Conservation (phyloP, 306 rosid species). For the Vigna unguiculata region DNA sequence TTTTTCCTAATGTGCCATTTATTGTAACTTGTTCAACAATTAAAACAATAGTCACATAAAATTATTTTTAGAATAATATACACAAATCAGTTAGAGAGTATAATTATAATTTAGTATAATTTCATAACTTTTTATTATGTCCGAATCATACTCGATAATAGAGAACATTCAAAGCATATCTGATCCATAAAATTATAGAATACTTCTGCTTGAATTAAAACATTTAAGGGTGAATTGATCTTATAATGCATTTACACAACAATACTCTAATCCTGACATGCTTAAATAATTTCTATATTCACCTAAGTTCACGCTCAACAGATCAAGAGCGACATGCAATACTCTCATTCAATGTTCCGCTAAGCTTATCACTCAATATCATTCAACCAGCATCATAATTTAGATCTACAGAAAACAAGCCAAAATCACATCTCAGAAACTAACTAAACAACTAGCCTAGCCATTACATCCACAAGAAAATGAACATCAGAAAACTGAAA, state of each 20-base stretch:
- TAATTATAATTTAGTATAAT: too few relatives aligned
- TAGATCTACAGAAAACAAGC: slow-evolving; percentile 34
- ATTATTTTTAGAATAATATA: too few relatives aligned
- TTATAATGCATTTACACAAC: background rate
- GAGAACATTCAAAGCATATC: background rate
- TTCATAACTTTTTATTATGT: too few relatives aligned
- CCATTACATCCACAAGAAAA: background rate
- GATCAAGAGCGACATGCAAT: slow-evolving; percentile 24
- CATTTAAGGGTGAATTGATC: background rate
- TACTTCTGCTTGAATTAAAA: background rate
- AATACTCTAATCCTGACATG: slow-evolving; percentile 4
- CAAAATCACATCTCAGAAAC: slow-evolving; percentile 10
- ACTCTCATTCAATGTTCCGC: background rate
- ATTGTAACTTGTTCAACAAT: too few relatives aligned
- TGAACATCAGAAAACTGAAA: background rate
- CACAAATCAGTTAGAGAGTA: too few relatives aligned
- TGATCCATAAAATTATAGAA: background rate
- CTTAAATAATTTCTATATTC: slow-evolving; percentile 3
- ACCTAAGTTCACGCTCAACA: slow-evolving; percentile 34
- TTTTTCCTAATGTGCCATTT: too few relatives aligned
- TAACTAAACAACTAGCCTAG: background rate
- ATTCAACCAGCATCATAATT: background rate
- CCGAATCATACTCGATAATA: background rate
- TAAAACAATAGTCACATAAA: too few relatives aligned
- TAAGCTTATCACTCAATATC: background rate